Evolutionary conservation across 1,284 basidiomycete species (phyloP).

Genomic region (Melampsora occidentalis): DNA sequence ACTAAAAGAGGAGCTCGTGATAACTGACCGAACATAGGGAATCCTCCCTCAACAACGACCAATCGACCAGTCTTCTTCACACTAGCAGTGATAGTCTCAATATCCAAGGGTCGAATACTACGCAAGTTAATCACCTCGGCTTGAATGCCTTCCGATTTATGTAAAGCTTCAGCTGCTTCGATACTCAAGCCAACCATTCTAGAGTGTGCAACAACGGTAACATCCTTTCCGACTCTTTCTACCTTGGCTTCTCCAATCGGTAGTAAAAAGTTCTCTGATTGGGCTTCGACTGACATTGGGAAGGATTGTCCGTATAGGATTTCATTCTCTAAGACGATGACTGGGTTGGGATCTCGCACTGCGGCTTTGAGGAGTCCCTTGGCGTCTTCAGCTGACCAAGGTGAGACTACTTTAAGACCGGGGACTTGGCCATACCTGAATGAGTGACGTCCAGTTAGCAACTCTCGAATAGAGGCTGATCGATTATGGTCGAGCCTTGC

Average conservation of each 20-base stretch:
- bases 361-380: slow-evolving; percentile 97
- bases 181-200: slow-evolving; percentile 90
- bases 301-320: slow-evolving; percentile 96
- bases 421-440: slow-evolving; percentile 96
- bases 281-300: slow-evolving; percentile 89
- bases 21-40: slow-evolving; percentile 84
- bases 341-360: slow-evolving; percentile 96
- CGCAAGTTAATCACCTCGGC: slow-evolving; percentile 98
- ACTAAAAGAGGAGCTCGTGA: neutral
- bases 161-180: slow-evolving; percentile 86
- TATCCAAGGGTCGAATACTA: slow-evolving; percentile 90
- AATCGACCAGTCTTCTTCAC: slow-evolving; percentile 93
- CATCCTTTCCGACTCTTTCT: slow-evolving; percentile 84
- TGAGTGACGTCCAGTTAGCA: neutral
- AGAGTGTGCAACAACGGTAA: slow-evolving; percentile 95
- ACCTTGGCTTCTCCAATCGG: slow-evolving; percentile 98
- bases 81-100: slow-evolving; percentile 89
- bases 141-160: slow-evolving; percentile 88
- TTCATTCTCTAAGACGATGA: slow-evolving; percentile 99
- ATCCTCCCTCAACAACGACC: slow-evolving; percentile 93
- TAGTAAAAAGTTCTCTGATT: slow-evolving; percentile 85
- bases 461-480: neutral
- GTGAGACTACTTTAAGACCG: slow-evolving; percentile 94
- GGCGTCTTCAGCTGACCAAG: slow-evolving; percentile 96
- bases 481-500: neutral